Evolutionary conservation across 2,329 filamentous ascomycete species (phyloP), one percentile per base, ranked within the genome.

Genomic region (Chaetomium sp.): DNA sequence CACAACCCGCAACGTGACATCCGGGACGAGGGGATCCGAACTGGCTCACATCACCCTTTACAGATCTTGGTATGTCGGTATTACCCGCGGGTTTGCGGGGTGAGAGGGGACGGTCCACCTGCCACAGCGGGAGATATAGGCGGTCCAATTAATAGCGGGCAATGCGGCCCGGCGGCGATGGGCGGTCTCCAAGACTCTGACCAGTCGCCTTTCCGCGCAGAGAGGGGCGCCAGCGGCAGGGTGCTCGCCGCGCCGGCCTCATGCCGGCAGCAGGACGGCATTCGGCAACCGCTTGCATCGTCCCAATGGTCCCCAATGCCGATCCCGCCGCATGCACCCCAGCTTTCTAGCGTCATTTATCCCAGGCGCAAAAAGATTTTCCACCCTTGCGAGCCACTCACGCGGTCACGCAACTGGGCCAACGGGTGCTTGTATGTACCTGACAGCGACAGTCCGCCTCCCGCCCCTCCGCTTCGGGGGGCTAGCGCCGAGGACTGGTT

Each of bases 111-210:
- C 21, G 57, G 25, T 31, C 62, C 42, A 60, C 51, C 45, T 31
- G 60, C 60, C 50, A 47, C 21, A 53, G 29, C 60, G 60, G 64
- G 53, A 53, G 29, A 50, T 23, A 57, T 65, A 54, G 33, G 60
- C 49, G 63, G 64, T 63, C 53, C 65, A 69, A 72, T 71, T 69
- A 70, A 71, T 69, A 56, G 64, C 58, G 33, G 72, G 71, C 70
- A 70, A 69, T 64, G 65, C 69, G 71, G 70, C 62, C 72, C 71
- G 72, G 68, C 63, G 64, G 47, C 57, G 35, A 53, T 59, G 47
- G 33, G 57, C 42, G 8, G 19, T 35, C 16, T 19, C 29, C 16
- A 4, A 23, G 21, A n/a, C 31, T 19, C 53, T 55, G 53, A 38
- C 54, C 54, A 56, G 54, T 56, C 54, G 54, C 31, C 21, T 38